Conservation (phyloP, 345 rosid genomes). For the Gossypium rotundifolium region DNA sequence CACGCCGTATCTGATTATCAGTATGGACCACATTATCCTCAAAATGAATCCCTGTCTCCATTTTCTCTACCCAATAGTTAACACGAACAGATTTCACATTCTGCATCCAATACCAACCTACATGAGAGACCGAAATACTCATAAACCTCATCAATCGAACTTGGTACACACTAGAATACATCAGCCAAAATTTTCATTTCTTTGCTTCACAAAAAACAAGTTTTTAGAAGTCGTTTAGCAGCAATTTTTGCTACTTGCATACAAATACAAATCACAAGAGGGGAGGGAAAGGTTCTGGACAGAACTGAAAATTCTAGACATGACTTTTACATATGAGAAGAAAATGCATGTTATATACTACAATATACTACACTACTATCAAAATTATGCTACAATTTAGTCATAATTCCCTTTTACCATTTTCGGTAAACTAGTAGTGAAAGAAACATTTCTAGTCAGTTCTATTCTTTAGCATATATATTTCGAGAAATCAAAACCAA, state of each 20-base stretch:
- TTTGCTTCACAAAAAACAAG: neutral
- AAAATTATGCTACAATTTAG: neutral
- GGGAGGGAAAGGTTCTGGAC: neutral
- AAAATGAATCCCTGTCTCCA: constrained; percentile 87
- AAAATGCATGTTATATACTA: neutral
- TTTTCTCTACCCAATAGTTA: constrained; percentile 85
- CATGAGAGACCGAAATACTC: constrained; percentile 39
- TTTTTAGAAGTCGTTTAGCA: neutral
- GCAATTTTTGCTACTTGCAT: neutral
- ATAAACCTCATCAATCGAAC: constrained; percentile 29
- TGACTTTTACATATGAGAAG: neutral
- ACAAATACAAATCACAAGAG: neutral
- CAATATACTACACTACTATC: neutral
- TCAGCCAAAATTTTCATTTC: neutral
- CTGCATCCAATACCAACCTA: constrained; percentile 69
- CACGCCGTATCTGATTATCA: constrained; percentile 86
- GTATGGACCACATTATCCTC: constrained; percentile 69
- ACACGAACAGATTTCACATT: constrained; percentile 85
- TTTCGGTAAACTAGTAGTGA: neutral
- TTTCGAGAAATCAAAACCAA: neutral
- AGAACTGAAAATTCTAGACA: neutral
- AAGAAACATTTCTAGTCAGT: neutral
- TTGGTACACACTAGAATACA: neutral
- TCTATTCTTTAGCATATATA: neutral
- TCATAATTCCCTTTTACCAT: neutral